Evolutionary conservation across 106 monocot genomes (phyloP).

Genomic region (Triglochin maritima): DNA sequence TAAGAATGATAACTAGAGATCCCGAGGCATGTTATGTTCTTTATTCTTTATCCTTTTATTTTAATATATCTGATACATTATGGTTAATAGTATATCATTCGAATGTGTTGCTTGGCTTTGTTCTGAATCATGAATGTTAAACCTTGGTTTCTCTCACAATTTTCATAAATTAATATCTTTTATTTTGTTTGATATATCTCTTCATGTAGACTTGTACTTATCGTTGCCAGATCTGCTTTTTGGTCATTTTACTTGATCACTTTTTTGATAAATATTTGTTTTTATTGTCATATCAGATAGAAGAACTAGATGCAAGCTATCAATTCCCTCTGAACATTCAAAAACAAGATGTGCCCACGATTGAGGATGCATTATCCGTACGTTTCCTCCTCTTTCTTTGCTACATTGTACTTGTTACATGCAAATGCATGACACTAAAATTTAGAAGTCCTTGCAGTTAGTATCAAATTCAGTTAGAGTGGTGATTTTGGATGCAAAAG

Average conservation of each 20-base stretch:
- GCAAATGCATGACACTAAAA: background rate
- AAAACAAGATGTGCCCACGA: constrained; percentile 28
- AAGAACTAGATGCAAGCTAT: constrained; percentile 29
- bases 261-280: background rate
- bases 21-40: no score
- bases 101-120: no score
- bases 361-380: constrained; percentile 55
- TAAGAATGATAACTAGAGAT: no score
- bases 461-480: constrained; percentile 62
- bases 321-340: constrained; percentile 11
- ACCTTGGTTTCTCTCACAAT: no score
- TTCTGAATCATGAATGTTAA: no score
- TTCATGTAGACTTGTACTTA: no score
- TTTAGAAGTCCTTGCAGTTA: constrained; percentile 38
- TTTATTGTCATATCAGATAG: constrained; percentile 38
- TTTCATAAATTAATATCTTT: no score
- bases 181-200: no score
- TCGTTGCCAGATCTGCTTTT: no score
- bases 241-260: background rate
- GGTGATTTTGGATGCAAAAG: constrained; percentile 91
- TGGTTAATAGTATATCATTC: no score
- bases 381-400: background rate
- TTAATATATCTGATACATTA: no score
- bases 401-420: background rate
- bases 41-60: no score